These are phyloP conservation scores for Dothiorella sarmentorum DNA, from an alignment of 2,329 filamentous ascomycete species.

Conservation along the genomic window DNA sequence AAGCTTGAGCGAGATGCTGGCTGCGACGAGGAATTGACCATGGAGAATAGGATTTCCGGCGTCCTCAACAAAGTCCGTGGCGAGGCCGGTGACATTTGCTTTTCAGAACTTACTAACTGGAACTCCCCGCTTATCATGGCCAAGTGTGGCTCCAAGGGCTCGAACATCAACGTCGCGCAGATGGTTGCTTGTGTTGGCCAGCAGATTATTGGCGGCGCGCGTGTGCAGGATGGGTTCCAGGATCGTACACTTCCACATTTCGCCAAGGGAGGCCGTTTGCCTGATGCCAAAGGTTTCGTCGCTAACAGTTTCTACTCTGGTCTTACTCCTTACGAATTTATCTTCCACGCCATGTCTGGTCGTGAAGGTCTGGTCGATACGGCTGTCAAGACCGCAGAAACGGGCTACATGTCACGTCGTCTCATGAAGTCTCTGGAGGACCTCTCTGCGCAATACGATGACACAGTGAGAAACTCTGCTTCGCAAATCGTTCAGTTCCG, in stretches of 20 bases:
- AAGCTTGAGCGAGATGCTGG: constrained; percentile 83
- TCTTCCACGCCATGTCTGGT: constrained; percentile 97
- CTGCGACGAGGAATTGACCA: constrained; percentile 84
- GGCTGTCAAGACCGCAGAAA: constrained; percentile 97
- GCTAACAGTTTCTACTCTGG: constrained; percentile 96
- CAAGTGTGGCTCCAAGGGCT: constrained; percentile 94
- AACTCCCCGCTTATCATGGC: constrained; percentile 97
- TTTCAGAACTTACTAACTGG: constrained; percentile 81
- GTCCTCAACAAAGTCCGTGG: constrained; percentile 90
- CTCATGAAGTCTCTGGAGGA: constrained; percentile 98
- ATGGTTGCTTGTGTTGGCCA: constrained; percentile 98
- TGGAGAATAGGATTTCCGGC: constrained; percentile 87
- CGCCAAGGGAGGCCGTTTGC: constrained; percentile 84
- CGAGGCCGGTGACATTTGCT: constrained; percentile 86
- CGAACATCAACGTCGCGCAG: constrained; percentile 95
- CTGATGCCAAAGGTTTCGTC: constrained; percentile 95
- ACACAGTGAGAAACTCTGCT: constrained; percentile 88
- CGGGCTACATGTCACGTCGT: constrained; percentile 96
- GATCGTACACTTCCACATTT: constrained; percentile 94
- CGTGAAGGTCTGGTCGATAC: constrained; percentile 98
- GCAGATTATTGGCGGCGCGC: constrained; percentile 91
- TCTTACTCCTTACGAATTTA: constrained; percentile 83
- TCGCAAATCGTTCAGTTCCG: constrained; percentile 93
- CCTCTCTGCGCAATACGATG: constrained; percentile 86
- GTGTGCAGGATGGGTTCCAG: constrained; percentile 94